Percentiles rank a stretch among this genome's conserved stretches.
These are phyloP conservation scores for Verticillium albo-atrum DNA, from an alignment of 2,329 filamentous ascomycete genomes.

Conservation along the genomic window DNA sequence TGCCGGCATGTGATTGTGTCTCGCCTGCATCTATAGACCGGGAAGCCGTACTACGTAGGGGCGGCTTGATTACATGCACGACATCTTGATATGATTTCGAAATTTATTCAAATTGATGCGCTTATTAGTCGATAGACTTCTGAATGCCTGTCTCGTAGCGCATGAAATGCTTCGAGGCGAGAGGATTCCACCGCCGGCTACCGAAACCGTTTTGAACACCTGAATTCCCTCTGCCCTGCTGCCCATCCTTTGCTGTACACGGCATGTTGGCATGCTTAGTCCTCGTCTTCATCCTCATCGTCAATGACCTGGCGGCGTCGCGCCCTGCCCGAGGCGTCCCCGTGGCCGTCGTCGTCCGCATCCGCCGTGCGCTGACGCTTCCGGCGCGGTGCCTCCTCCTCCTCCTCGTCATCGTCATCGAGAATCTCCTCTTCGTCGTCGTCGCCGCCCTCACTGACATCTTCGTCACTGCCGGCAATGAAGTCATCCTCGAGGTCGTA, in stretches of 20 bases:
- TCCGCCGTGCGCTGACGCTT: conserved; percentile 44
- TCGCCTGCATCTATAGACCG: background rate
- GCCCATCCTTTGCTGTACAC: background rate
- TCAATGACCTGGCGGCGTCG: conserved; percentile 55
- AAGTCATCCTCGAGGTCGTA: conserved; percentile 80
- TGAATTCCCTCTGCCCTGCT: background rate
- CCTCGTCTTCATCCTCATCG: conserved; percentile 51
- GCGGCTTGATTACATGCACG: background rate
- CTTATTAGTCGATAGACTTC: background rate
- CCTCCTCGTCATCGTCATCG: conserved; percentile 47
- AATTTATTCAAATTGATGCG: background rate
- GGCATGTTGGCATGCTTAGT: background rate
- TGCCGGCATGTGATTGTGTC: background rate
- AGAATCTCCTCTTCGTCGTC: conserved; percentile 54
- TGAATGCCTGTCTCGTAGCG: background rate
- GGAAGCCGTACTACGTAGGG: no score
- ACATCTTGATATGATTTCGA: background rate
- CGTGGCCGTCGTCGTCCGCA: conserved; percentile 46
- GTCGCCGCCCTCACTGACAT: conserved; percentile 53
- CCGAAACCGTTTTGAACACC: background rate
- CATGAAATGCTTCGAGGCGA: background rate
- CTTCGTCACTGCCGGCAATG: conserved; percentile 70
- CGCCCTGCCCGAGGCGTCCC: conserved; percentile 40
- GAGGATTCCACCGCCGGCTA: background rate
- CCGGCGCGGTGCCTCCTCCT: conserved; percentile 40